Base-by-base conservation (phyloP, 257 asterid species). In the Solanum bulbocastanum region DNA sequence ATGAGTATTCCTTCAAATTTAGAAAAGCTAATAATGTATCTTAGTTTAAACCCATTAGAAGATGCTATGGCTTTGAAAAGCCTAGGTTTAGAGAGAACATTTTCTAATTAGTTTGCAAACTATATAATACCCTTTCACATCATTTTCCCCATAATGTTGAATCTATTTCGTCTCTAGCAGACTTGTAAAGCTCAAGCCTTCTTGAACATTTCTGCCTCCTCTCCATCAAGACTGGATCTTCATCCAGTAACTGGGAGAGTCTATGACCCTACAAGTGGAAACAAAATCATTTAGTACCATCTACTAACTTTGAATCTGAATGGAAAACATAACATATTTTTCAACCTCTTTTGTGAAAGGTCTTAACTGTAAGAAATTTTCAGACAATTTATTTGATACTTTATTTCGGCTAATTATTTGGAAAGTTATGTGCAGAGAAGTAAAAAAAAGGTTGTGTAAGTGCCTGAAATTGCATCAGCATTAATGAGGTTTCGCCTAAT, bases 151-250 rank as follows among this genome's bases (percentile, higher is more conserved):
- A 92, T 23, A 85, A 35, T 44, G 81, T 87, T 69, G 91, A 83
- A 30, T 90, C 92, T 10, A 92, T 90, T 85, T 90, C 94, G 83
- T 89, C 89, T 85, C 91, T 92, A 81, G 92, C 94, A 81, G 88
- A 86, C 88, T 85, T 88, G 92, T 90, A 90, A 33, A 90, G 72
- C 88, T 90, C 89, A 18, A 92, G 89, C 86, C 89, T 89, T 89
- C 49, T 89, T 1, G 62, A 60, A 76, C 91, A 89, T 83, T 90
- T 90, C 83, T 83, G 89, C 86, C 94, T 88, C 90, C 90, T 90
- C 90, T 89, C 92, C 87, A 88, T 12, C 72, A 92, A 30, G 33
- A 76, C 85, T 10, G 90, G 92, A 88, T 90, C 92, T 90, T 92
- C 94, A 73, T 88, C 88, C 88, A 90, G 78, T 35, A 92, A 65